Conservation (phyloP, 441 rosid species). For the Populus hybrid region DNA sequence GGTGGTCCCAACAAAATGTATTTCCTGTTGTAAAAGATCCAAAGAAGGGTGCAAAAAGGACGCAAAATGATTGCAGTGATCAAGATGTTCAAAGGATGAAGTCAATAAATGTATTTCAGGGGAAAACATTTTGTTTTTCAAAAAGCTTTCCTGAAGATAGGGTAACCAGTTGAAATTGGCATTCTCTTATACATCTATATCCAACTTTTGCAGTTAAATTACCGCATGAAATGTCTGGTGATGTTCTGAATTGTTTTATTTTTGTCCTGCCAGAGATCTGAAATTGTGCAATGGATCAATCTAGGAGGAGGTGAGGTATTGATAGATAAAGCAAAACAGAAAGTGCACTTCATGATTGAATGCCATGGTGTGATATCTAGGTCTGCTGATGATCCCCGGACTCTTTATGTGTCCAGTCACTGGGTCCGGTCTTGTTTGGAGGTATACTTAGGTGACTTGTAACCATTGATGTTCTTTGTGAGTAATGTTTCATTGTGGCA, state of each 20-base stretch:
- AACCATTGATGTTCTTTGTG: not conserved
- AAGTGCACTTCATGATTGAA: constrained; percentile 63
- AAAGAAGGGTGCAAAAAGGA: constrained; percentile 35
- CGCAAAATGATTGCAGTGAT: constrained; percentile 34
- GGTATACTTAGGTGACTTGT: constrained; percentile 39
- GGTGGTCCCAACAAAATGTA: constrained; percentile 31
- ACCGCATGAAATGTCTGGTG: not conserved
- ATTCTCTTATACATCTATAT: not conserved
- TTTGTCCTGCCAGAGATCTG: constrained; percentile 60
- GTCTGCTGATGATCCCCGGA: constrained; percentile 27
- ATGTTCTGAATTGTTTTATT: not conserved
- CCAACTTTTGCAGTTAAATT: not conserved
- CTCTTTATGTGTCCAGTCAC: constrained; percentile 80
- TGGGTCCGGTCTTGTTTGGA: constrained; percentile 95
- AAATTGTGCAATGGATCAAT: constrained; percentile 80
- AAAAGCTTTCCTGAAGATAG: constrained; percentile 74
- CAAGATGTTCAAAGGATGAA: constrained; percentile 39
- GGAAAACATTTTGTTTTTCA: constrained; percentile 79
- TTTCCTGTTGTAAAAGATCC: constrained; percentile 29
- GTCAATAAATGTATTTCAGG: constrained; percentile 53
- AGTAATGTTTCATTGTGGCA: not conserved
- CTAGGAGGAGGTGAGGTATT: constrained; percentile 90
- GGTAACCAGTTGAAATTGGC: constrained; percentile 44
- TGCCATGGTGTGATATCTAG: constrained; percentile 63
- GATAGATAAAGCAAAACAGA: constrained; percentile 33